phyloP scores from a whole-genome alignment of 2,329 filamentous ascomycete genomes.

The Beauveria rudraprayagi region DNA sequence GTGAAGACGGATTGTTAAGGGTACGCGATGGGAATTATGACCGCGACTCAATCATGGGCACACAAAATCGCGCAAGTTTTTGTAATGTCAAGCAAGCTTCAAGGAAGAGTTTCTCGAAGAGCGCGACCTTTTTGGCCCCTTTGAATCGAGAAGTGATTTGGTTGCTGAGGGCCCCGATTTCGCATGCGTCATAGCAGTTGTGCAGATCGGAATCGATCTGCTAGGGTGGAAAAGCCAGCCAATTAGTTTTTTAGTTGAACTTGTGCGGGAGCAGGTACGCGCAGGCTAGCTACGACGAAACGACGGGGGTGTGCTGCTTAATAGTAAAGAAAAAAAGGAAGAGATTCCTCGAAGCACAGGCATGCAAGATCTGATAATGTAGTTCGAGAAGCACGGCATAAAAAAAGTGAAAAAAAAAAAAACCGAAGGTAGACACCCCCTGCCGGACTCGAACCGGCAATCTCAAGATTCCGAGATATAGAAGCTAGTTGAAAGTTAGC shows the following conservation, averaged over 20 bases:
- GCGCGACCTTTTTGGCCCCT: not conserved
- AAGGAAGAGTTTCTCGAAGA: not conserved
- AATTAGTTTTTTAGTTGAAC: no score
- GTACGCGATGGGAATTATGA: not conserved
- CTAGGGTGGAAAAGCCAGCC: not conserved
- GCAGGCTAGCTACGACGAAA: not conserved
- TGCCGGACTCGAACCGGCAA: constrained; percentile 13
- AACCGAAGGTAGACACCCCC: constrained; percentile 1
- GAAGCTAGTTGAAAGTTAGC: constrained; percentile 1
- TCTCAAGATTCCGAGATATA: constrained; percentile 11
- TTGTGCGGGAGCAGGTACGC: no score
- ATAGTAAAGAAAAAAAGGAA: not conserved
- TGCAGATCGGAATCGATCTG: constrained; percentile 7
- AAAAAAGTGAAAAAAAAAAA: constrained; percentile 4
- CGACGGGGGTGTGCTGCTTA: not conserved
- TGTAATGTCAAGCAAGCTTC: not conserved
- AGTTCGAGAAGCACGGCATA: no score
- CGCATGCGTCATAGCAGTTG: constrained; percentile 2
- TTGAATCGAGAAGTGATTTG: not conserved
- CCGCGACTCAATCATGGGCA: not conserved
- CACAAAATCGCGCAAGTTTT: not conserved
- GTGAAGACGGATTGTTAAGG: not conserved
- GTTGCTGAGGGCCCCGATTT: constrained; percentile 6
- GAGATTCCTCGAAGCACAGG: not conserved
- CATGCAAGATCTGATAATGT: not conserved